These are phyloP conservation scores for Rosa persica DNA, from an alignment of 306 rosid genomes.

Conservation along the genomic window DNA sequence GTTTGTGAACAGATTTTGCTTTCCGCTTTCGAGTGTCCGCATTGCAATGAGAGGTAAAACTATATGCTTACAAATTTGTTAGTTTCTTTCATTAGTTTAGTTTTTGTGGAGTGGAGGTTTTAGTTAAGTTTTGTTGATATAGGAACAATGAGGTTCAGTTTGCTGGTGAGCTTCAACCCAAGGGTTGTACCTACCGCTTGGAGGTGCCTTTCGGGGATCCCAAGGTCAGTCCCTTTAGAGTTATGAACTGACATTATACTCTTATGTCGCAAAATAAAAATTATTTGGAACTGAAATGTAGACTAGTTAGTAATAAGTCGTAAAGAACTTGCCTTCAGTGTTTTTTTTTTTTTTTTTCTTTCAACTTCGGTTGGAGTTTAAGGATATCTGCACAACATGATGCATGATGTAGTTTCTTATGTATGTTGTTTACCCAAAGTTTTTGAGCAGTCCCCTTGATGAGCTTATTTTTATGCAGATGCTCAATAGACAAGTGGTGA, in stretches of 20 bases:
- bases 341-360: too few species aligned
- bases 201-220: conserved; percentile 59
- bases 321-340: background rate
- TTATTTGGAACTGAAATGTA: background rate
- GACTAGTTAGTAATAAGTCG: background rate
- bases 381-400: background rate
- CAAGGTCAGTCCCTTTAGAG: conserved; percentile 48
- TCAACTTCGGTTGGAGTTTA: background rate
- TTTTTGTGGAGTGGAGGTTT: background rate
- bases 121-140: conserved; percentile 11
- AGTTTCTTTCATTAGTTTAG: background rate
- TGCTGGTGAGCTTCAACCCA: conserved; percentile 92
- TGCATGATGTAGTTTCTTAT: background rate
- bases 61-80: background rate
- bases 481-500: conserved; percentile 90
- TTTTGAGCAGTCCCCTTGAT: conserved; percentile 3
- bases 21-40: conserved; percentile 90
- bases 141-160: conserved; percentile 98
- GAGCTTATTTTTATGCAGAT: conserved; percentile 52
- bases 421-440: background rate
- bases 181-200: conserved; percentile 74
- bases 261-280: background rate
- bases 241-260: background rate
- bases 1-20: conserved; percentile 63
- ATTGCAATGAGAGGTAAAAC: conserved; percentile 88